Evolutionary conservation across 352 stramenopile genomes (phyloP).

Genomic region (Pythium apleroticum): DNA sequence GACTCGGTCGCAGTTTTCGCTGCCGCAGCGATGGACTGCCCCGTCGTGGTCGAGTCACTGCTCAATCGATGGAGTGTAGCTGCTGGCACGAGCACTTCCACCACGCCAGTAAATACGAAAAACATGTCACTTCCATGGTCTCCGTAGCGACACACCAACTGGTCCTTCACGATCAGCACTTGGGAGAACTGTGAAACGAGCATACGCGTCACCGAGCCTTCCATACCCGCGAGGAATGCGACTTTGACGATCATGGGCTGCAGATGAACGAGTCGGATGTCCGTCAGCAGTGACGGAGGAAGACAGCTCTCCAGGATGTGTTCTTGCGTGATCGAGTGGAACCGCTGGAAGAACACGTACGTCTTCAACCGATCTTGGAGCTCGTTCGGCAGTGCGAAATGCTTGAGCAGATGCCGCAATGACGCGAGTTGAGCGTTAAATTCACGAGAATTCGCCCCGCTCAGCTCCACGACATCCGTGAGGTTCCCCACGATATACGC

Average conservation of each 20-base stretch:
- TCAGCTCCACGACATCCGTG: slow-evolving; percentile 52
- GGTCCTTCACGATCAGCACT: slow-evolving; percentile 52
- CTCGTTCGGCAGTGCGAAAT: slow-evolving; percentile 46
- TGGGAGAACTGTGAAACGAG: slow-evolving; percentile 70
- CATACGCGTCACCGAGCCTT: slow-evolving; percentile 58
- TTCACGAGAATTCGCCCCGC: slow-evolving; percentile 47
- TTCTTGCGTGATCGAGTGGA: slow-evolving; percentile 75
- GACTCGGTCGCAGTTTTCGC: slow-evolving; percentile 12
- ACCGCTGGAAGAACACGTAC: slow-evolving; percentile 68
- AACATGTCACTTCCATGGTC: slow-evolving; percentile 77
- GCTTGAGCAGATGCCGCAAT: slow-evolving; percentile 46
- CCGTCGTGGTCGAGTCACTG: slow-evolving; percentile 25
- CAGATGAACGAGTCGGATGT: slow-evolving; percentile 67
- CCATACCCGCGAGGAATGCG: slow-evolving; percentile 57
- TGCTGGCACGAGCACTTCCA: slow-evolving; percentile 27
- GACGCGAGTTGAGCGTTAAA: slow-evolving; percentile 63
- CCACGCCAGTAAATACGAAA: slow-evolving; percentile 65
- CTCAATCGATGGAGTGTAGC: slow-evolving; percentile 33
- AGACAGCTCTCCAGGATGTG: slow-evolving; percentile 56
- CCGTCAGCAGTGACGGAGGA: slow-evolving; percentile 60
- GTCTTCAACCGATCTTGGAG: slow-evolving; percentile 64
- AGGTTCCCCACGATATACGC: slow-evolving; percentile 64
- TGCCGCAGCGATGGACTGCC: slow-evolving; percentile 14
- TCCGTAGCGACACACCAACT: slow-evolving; percentile 62
- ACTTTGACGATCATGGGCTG: slow-evolving; percentile 74